Percentiles rank a stretch among this genome's conserved stretches.
Conservation (phyloP, 345 rosid genomes). For the Eutrema japonicum region DNA sequence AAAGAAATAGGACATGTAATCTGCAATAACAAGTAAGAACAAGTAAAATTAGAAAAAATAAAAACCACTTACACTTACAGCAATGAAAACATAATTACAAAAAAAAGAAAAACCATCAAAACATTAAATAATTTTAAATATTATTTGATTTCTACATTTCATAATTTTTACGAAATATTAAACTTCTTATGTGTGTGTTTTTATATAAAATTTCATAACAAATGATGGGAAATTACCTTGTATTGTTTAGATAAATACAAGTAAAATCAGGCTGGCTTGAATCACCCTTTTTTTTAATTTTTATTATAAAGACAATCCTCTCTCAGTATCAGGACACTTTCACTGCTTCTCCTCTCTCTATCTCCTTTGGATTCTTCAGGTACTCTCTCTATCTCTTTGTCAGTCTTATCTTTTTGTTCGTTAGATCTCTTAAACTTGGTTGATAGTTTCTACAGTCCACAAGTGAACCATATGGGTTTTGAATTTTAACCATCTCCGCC, state of each 20-base stretch:
- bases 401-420: neutral
- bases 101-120: too few relatives aligned
- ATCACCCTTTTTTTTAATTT: neutral
- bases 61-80: neutral
- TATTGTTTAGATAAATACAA: conserved; percentile 20
- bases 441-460: conserved; percentile 15
- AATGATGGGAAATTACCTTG: neutral
- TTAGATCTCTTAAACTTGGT: conserved; percentile 31
- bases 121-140: neutral
- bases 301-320: conserved; percentile 2
- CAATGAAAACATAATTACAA: neutral
- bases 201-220: neutral
- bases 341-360: conserved; percentile 34
- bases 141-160: neutral
- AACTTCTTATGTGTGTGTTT: neutral
- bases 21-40: too few relatives aligned
- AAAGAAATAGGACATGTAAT: too few relatives aligned
- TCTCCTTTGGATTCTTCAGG: conserved; percentile 41
- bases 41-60: too few relatives aligned
- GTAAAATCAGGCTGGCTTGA: conserved; percentile 20
- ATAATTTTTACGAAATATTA: neutral
- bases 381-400: conserved; percentile 28
- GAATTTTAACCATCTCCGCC: neutral
- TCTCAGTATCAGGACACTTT: conserved; percentile 18
- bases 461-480: conserved; percentile 16